Evolutionary conservation across 2,329 filamentous ascomycete species (phyloP).

Genomic region (Zalaria obscura): DNA sequence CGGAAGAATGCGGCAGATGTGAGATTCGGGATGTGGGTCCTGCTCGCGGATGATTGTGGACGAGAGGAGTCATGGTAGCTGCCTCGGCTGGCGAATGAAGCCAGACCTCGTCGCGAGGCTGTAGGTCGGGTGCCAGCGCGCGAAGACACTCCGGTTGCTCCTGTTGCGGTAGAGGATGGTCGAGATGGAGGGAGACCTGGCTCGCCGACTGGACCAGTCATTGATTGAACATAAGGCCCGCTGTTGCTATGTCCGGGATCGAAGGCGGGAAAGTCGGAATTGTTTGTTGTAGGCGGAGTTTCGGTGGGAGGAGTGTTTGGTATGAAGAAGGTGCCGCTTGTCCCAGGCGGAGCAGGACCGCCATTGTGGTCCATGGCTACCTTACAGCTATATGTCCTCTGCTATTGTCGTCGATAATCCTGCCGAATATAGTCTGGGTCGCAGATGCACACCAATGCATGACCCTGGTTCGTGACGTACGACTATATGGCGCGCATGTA

Average conservation of each 20-base stretch:
- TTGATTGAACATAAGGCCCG: conserved; percentile 11
- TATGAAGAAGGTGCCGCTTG: not conserved
- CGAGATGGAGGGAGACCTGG: conserved; percentile 33
- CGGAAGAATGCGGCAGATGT: conserved; percentile 86
- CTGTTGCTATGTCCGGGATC: not conserved
- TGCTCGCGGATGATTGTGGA: conserved; percentile 54
- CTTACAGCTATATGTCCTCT: not conserved
- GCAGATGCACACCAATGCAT: too few species aligned
- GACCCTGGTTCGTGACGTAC: too few species aligned
- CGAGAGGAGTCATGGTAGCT: conserved; percentile 17
- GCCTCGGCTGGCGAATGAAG: conserved; percentile 5
- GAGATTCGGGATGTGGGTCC: conserved; percentile 79
- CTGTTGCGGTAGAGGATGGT: conserved; percentile 26
- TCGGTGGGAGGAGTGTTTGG: not conserved
- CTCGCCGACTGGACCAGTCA: conserved; percentile 33
- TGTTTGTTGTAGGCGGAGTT: not conserved
- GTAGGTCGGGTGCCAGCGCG: conserved; percentile 3
- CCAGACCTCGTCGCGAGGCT: conserved; percentile 4
- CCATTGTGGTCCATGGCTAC: not conserved
- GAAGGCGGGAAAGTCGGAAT: not conserved
- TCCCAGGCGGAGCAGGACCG: not conserved
- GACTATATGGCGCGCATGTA: too few species aligned
- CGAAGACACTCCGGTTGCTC: conserved; percentile 6
- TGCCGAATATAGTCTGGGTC: too few species aligned
- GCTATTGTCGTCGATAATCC: too few species aligned